Evolutionary conservation across 2,329 filamentous ascomycete genomes (phyloP).

Genomic region (Colletotrichum cuscutae): DNA sequence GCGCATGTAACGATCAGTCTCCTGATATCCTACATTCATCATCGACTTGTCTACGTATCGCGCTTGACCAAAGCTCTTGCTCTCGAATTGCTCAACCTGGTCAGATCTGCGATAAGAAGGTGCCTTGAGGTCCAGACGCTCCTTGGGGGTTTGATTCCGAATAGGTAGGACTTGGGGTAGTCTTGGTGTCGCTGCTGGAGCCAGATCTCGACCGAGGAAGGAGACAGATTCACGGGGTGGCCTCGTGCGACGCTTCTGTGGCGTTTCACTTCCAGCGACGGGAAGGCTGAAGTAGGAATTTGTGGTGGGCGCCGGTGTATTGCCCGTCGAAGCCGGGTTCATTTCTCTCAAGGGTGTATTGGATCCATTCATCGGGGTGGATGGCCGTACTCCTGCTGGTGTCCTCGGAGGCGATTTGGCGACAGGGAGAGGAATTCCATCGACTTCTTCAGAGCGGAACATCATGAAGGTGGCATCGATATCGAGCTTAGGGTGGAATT

Average conservation of each 20-base stretch:
- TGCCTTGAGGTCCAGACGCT: conserved; percentile 80
- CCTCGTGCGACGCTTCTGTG: conserved; percentile 55
- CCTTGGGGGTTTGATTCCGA: conserved; percentile 82
- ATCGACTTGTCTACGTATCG: conserved; percentile 96
- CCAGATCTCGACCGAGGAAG: conserved; percentile 62
- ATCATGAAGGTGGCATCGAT: conserved; percentile 84
- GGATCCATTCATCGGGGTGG: conserved; percentile 53
- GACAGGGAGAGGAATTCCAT: conserved; percentile 70
- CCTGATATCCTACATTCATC: conserved; percentile 95
- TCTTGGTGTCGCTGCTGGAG: conserved; percentile 58
- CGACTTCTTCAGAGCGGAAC: conserved; percentile 85
- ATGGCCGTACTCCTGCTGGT: conserved; percentile 44
- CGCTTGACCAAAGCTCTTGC: conserved; percentile 84
- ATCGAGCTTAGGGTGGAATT: conserved; percentile 96
- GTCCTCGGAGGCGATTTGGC: conserved; percentile 45
- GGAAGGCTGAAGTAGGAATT: conserved; percentile 44
- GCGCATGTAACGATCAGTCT: conserved; percentile 88
- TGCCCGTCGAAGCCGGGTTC: conserved; percentile 54
- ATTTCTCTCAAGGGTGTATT: conserved; percentile 59
- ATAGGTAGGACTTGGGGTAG: conserved; percentile 78
- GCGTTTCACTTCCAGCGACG: conserved; percentile 48
- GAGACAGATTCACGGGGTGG: conserved; percentile 62
- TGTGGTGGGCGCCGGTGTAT: conserved; percentile 53
- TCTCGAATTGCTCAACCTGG: conserved; percentile 83
- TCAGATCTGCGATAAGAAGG: conserved; percentile 82